Evolutionary conservation across 495 filamentous ascomycete genomes (phyloP).

Genomic region (Neurospora sublineolata): DNA sequence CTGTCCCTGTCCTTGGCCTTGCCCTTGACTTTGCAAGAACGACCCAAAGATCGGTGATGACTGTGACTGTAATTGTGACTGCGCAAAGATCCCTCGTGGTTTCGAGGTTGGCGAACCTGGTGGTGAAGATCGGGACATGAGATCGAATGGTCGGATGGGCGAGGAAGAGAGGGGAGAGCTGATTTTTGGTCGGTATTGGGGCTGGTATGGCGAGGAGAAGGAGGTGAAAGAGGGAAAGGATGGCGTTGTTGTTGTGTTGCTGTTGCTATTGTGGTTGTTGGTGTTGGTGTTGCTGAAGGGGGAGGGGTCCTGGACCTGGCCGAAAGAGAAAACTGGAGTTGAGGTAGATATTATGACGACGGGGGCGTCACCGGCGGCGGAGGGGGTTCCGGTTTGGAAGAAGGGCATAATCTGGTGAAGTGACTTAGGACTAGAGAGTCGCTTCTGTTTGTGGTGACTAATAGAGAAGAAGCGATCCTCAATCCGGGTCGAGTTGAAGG

Average conservation of each 20-base stretch:
- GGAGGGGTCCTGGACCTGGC: slow-evolving; percentile 9
- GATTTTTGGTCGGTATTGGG: slow-evolving; percentile 8
- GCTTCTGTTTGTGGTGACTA: neutral
- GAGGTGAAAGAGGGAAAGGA: neutral
- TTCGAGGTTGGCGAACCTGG: neutral
- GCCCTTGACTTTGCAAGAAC: neutral
- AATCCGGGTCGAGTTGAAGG: neutral
- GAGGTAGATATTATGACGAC: slow-evolving; percentile 10
- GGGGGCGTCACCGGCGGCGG: neutral
- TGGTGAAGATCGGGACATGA: neutral
- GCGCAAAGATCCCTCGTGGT: neutral
- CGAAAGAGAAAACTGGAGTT: slow-evolving; percentile 5
- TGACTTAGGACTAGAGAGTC: neutral
- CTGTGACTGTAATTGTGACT: neutral
- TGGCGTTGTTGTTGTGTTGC: neutral
- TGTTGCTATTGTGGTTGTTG: neutral
- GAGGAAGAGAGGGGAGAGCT: slow-evolving; percentile 15
- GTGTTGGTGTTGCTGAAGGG: slow-evolving; percentile 5
- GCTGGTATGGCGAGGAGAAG: neutral
- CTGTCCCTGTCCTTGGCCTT: neutral
- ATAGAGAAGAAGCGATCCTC: neutral
- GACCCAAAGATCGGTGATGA: slow-evolving; percentile 7
- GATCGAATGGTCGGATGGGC: slow-evolving; percentile 9
- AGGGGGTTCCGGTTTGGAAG: neutral
- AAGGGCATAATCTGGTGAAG: neutral